Conservation (phyloP, 2,329 filamentous ascomycete genomes). For the Aspergillus brunneoviolaceus region DNA sequence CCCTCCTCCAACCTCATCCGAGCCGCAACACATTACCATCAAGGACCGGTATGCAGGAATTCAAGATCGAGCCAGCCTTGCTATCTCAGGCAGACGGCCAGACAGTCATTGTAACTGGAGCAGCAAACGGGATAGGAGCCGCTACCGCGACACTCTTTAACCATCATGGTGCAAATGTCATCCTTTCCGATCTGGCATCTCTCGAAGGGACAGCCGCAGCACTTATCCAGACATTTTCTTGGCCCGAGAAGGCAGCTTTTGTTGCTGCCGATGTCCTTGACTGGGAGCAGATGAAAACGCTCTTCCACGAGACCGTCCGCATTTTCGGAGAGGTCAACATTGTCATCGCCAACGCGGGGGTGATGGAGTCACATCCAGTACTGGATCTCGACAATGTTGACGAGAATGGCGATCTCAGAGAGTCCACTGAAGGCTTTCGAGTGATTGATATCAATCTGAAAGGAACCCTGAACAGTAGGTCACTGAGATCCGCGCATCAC, state of each 20-base stretch:
- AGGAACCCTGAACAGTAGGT: conserved; percentile 46
- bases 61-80: not conserved
- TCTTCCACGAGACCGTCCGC: conserved; percentile 34
- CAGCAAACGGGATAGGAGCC: conserved; percentile 44
- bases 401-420: conserved; percentile 18
- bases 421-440: conserved; percentile 25
- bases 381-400: conserved; percentile 29
- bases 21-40: not conserved
- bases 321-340: conserved; percentile 41
- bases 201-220: conserved; percentile 2
- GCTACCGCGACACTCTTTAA: conserved; percentile 41
- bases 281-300: conserved; percentile 36
- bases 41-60: not conserved
- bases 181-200: conserved; percentile 35
- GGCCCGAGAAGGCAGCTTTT: conserved; percentile 27
- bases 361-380: conserved; percentile 31
- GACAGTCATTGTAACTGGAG: conserved; percentile 44
- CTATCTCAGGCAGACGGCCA: conserved; percentile 21
- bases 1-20: not conserved
- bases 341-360: conserved; percentile 46
- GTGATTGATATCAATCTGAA: conserved; percentile 47
- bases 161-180: conserved; percentile 38
- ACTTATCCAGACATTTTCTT: conserved; percentile 8
- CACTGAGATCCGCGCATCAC: not conserved
- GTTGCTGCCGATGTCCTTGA: conserved; percentile 37